phyloP scores from a whole-genome alignment of 139 green algal species.

The Tetratostichococcus sp. region DNA sequence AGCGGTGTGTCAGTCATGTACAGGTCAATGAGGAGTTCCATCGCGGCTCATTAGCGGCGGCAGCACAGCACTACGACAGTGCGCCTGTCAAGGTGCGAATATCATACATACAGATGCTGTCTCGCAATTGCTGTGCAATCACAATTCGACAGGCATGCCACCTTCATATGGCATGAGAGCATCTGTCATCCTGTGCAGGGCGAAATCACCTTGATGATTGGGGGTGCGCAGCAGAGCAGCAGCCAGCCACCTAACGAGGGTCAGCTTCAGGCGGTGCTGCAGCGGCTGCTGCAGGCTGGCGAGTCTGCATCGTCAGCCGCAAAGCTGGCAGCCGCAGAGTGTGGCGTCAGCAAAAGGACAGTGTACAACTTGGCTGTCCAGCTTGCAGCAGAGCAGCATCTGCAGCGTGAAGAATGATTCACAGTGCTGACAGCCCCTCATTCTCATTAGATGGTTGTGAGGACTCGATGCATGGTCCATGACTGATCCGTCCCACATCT shows the following conservation, averaged over 20 bases:
- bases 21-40: conserved; percentile 77
- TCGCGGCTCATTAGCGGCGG: conserved; percentile 39
- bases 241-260: not conserved
- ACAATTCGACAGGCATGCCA: not conserved
- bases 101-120: too few species aligned
- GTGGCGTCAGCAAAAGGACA: conserved; percentile 26
- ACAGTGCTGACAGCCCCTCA: too few species aligned
- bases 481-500: too few species aligned
- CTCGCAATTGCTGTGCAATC: too few species aligned
- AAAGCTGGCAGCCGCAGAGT: conserved; percentile 20
- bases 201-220: conserved; percentile 58
- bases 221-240: conserved; percentile 18
- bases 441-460: too few species aligned
- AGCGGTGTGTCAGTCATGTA: not conserved
- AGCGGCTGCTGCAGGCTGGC: conserved; percentile 21
- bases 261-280: conserved; percentile 18
- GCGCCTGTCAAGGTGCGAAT: conserved; percentile 6
- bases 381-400: not conserved
- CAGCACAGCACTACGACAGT: conserved; percentile 10
- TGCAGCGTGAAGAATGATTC: too few species aligned
- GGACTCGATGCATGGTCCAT: too few species aligned
- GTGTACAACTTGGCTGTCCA: conserved; percentile 36
- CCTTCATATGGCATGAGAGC: not conserved
- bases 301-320: conserved; percentile 24
- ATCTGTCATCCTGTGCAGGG: not conserved